Evolutionary conservation across 169 alveolate genomes (phyloP).

Genomic region (Plasmodium cynomolgi): DNA sequence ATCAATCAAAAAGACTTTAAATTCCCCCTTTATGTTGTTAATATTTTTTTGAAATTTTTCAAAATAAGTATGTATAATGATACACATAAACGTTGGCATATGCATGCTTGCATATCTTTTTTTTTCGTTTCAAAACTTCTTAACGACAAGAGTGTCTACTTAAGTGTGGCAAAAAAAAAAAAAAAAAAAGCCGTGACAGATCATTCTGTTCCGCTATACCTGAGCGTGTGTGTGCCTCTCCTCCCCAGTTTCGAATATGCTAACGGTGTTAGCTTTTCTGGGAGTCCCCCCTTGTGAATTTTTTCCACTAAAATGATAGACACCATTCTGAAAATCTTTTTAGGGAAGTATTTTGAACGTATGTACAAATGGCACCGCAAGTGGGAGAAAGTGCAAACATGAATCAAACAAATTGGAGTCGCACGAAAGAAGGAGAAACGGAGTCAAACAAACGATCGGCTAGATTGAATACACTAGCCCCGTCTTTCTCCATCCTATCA

Average conservation of each 20-base stretch:
- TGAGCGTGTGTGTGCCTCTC: neutral
- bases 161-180: neutral
- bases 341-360: constrained; percentile 71
- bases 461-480: neutral
- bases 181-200: neutral
- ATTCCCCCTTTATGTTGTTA: neutral
- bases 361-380: neutral
- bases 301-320: constrained; percentile 36
- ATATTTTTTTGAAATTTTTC: neutral
- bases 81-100: neutral
- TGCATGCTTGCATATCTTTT: constrained; percentile 1
- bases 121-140: neutral
- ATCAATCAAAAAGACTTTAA: neutral
- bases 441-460: neutral
- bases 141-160: neutral
- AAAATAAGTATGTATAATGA: neutral
- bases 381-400: neutral
- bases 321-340: constrained; percentile 19
- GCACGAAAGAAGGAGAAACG: neutral
- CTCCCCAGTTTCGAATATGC: neutral
- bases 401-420: neutral
- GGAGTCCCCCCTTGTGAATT: neutral
- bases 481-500: neutral
- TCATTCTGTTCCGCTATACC: neutral
- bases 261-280: neutral